phyloP scores from a whole-genome alignment of 495 filamentous ascomycete genomes.

The Penicillium arizonense region DNA sequence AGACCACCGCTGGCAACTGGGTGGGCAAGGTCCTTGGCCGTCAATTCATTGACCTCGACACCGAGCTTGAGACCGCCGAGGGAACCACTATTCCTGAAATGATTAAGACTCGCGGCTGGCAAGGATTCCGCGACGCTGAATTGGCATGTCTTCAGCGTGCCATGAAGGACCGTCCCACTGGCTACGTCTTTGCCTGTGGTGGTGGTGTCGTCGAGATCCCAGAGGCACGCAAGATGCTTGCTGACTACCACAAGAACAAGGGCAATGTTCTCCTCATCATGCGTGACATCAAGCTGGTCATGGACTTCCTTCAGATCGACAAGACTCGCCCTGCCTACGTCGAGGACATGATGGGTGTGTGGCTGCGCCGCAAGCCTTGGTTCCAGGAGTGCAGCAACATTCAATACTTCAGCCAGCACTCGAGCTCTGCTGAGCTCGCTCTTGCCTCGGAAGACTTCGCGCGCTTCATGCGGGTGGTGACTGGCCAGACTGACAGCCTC shows the following conservation, averaged over 20 bases:
- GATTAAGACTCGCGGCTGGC: conserved; percentile 78
- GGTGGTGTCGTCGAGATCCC: conserved; percentile 90
- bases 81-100: conserved; percentile 81
- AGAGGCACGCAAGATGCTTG: conserved; percentile 74
- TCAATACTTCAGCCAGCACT: conserved; percentile 81
- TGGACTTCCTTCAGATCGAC: conserved; percentile 86
- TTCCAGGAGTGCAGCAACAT: conserved; percentile 93
- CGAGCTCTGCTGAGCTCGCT: conserved; percentile 46
- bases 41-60: conserved; percentile 83
- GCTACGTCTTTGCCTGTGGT: conserved; percentile 88
- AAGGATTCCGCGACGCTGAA: conserved; percentile 82
- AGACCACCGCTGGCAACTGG: conserved; percentile 90
- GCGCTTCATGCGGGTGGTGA: conserved; percentile 73
- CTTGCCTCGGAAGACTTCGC: conserved; percentile 74
- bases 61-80: conserved; percentile 70
- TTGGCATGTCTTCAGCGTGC: conserved; percentile 68
- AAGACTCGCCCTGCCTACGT: conserved; percentile 91
- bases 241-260: conserved; percentile 70
- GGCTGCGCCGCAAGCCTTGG: conserved; percentile 87
- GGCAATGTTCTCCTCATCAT: conserved; percentile 90
- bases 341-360: conserved; percentile 91
- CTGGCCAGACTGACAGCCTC: conserved; percentile 65
- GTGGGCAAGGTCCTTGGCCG: conserved; percentile 70
- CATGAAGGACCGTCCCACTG: conserved; percentile 69
- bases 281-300: conserved; percentile 81